A percentile compares a stretch with the other conserved stretches of the same genome.
Evolutionary conservation across 2,329 filamentous ascomycete genomes (phyloP).

Genomic region (Pseudogymnoascus sp.): DNA sequence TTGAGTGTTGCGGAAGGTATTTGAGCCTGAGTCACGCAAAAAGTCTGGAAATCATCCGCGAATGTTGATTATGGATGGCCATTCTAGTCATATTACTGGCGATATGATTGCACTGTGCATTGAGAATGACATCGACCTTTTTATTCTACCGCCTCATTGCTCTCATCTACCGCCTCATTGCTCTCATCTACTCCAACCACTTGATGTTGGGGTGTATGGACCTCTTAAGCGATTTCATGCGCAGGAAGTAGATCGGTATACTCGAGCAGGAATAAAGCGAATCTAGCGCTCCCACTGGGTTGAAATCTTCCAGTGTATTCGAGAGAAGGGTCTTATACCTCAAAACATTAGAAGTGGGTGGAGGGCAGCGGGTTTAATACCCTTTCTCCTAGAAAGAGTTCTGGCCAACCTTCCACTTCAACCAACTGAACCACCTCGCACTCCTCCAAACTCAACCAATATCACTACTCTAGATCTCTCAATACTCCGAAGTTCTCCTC

Average conservation of each 20-base stretch:
- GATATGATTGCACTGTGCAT: background rate
- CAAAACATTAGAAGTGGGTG: too few species aligned
- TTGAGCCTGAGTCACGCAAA: background rate
- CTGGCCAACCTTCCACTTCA: background rate
- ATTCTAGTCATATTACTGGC: slow-evolving; percentile 4
- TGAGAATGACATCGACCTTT: background rate
- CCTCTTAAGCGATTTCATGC: background rate
- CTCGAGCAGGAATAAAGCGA: background rate
- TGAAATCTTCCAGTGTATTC: background rate
- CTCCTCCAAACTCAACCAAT: background rate
- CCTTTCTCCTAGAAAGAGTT: too few species aligned
- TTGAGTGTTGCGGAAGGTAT: background rate
- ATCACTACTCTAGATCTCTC: background rate
- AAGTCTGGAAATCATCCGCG: background rate
- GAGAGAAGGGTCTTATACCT: too few species aligned
- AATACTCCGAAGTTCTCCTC: background rate
- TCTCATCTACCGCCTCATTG: background rate
- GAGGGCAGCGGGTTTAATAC: too few species aligned
- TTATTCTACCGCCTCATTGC: background rate
- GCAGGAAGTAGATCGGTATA: background rate
- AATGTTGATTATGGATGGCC: background rate
- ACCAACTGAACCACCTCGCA: background rate
- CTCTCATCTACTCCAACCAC: background rate
- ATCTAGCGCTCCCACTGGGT: background rate
- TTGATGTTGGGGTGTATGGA: background rate